Evolutionary conservation across 2,329 filamentous ascomycete species (phyloP).

Genomic region (Niveomyces coronatus): DNA sequence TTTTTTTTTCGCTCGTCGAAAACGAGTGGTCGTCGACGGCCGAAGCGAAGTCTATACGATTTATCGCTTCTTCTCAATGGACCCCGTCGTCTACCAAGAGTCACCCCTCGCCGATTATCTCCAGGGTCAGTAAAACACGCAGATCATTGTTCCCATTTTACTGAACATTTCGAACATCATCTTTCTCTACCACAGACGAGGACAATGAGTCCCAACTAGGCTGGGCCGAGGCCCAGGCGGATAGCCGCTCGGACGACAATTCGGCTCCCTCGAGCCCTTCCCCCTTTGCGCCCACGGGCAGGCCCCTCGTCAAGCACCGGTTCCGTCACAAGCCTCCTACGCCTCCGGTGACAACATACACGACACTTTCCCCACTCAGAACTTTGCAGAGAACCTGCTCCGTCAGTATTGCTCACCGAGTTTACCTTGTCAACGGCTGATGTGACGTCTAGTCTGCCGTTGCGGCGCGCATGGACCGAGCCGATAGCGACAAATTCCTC

Average conservation of each 20-base stretch:
- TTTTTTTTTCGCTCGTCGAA: not conserved
- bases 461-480: constrained; percentile 61
- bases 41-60: no score
- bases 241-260: constrained; percentile 28
- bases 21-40: not conserved
- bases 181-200: constrained; percentile 29
- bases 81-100: constrained; percentile 77
- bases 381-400: constrained; percentile 41
- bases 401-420: constrained; percentile 26
- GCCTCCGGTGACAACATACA: constrained; percentile 28
- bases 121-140: constrained; percentile 62
- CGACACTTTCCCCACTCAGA: constrained; percentile 27
- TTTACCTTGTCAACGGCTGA: not conserved
- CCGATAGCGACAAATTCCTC: constrained; percentile 75
- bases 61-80: constrained; percentile 54
- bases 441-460: constrained; percentile 46
- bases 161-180: not conserved
- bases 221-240: constrained; percentile 37
- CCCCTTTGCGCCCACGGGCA: constrained; percentile 46
- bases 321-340: constrained; percentile 39
- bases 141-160: not conserved
- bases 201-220: constrained; percentile 31
- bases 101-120: constrained; percentile 84
- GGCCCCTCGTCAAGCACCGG: constrained; percentile 41
- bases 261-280: constrained; percentile 38